Base-by-base conservation (phyloP, 2,329 filamentous ascomycete species). In the Penicillium sp. region DNA sequence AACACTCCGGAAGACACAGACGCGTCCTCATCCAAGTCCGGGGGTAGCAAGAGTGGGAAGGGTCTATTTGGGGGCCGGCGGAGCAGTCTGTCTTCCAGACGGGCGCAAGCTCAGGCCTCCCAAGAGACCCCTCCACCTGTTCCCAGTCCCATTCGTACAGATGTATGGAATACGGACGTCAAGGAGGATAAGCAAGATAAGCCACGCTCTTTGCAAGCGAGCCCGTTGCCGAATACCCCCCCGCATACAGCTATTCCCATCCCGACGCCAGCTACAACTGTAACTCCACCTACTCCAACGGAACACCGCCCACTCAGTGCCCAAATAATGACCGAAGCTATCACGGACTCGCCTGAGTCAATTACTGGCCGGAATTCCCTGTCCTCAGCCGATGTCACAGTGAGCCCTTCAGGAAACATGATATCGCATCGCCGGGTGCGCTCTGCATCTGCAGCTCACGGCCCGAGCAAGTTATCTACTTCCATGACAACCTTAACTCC, bases 401-500 rank as follows among this genome's bases (percentile, higher is more conserved):
- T 85, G 46, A 86, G 88, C 62, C 80, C 85, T 37, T 83, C 86
- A 64, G 86, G 85, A 68, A 88, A 84, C 69, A 90, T 91, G 85
- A 91, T 88, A 76, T 85, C 88, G 57, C 90, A 93, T 81, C 86
- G 80, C 78, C 80, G 85, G 37, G 81, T 81, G 57, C 80, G 84
- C 64, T 88, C 85, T 63, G 78, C 81, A 55, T 85, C 83, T 53
- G 72, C 77, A 42, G 75, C 74, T 50, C 75, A 87, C 62, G 83
- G 83, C 44, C 93, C 92, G 31, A 97, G 92, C 82, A 97, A 96
- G 77, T 83, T 97, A 37, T 96, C 93, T 31, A 92, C 85, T 62
- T 87, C 87, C 50, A 87, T 87, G 62, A 82, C 84, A 54, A 86
- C 84, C 16, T 89, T 92, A 9, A 79, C 95, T 52, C 90, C 92